phyloP scores from a whole-genome alignment of 2,329 filamentous ascomycete genomes.

The Diaporthe vexans region DNA sequence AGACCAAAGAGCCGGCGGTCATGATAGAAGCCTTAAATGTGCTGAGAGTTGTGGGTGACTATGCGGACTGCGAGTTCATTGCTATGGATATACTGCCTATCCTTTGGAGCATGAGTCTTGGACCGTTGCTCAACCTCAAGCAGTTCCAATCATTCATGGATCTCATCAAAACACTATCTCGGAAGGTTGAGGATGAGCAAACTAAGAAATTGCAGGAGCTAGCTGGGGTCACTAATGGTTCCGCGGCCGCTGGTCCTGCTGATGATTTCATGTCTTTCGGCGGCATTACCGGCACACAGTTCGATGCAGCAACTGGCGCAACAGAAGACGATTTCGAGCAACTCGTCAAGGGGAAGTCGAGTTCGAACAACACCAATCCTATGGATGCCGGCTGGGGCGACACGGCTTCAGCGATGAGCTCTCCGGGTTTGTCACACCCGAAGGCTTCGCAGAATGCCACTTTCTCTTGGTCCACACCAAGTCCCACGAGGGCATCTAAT shows the following conservation, averaged over 20 bases:
- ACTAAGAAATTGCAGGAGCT: constrained; percentile 90
- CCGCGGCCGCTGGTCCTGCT: constrained; percentile 61
- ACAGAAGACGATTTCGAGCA: constrained; percentile 85
- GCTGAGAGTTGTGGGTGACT: constrained; percentile 83
- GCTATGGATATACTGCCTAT: constrained; percentile 92
- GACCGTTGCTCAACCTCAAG: constrained; percentile 86
- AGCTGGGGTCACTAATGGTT: constrained; percentile 69
- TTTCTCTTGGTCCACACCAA: constrained; percentile 76
- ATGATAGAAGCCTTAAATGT: constrained; percentile 95
- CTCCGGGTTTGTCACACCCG: constrained; percentile 51
- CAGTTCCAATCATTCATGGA: constrained; percentile 94
- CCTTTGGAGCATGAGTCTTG: constrained; percentile 92
- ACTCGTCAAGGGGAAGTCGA: constrained; percentile 83
- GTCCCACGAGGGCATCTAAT: constrained; percentile 54
- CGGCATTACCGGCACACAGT: constrained; percentile 72
- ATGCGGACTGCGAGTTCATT: constrained; percentile 90
- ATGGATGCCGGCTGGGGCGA: constrained; percentile 67
- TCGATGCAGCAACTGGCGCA: constrained; percentile 66
- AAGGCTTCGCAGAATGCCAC: constrained; percentile 55
- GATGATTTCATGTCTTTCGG: constrained; percentile 81
- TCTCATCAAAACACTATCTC: constrained; percentile 84
- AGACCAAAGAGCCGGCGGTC: constrained; percentile 97
- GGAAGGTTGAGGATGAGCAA: constrained; percentile 89
- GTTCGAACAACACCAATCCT: constrained; percentile 52
- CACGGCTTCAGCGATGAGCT: constrained; percentile 50